phyloP scores from a whole-genome alignment of 2,329 filamentous ascomycete genomes.

The Arthroderma sp. region DNA sequence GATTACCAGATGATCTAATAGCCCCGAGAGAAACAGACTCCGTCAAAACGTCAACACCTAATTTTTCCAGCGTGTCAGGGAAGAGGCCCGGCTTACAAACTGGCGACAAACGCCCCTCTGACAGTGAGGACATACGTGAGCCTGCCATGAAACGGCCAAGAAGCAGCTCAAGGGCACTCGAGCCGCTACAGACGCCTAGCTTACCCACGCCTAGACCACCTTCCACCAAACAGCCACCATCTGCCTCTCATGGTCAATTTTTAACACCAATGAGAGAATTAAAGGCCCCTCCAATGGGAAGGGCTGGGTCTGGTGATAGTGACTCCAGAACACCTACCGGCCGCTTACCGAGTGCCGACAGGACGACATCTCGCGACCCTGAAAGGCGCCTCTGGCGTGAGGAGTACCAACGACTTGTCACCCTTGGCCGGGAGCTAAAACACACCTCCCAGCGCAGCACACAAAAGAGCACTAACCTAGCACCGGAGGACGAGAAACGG shows the following conservation, averaged over 20 bases:
- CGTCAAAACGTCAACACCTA: conserved; percentile 8
- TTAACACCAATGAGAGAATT: conserved; percentile 32
- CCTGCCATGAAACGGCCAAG: conserved; percentile 24
- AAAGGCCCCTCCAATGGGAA: conserved; percentile 25
- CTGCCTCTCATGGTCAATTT: conserved; percentile 17
- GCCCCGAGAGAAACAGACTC: conserved; percentile 10
- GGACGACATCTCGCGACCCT: conserved; percentile 16
- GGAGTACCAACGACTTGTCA: conserved; percentile 29
- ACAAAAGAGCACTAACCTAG: conserved; percentile 12
- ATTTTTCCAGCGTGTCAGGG: conserved; percentile 10
- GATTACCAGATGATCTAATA: conserved; percentile 11
- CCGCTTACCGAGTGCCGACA: conserved; percentile 16
- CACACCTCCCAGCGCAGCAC: conserved; percentile 29
- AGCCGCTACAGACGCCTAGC: conserved; percentile 24
- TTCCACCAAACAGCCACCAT: conserved; percentile 17
- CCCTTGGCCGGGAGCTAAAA: conserved; percentile 34
- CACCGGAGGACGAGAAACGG: conserved; percentile 21
- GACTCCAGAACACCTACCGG: conserved; percentile 29
- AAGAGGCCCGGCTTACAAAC: conserved; percentile 9
- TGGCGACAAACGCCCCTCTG: conserved; percentile 16
- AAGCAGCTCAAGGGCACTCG: conserved; percentile 14
- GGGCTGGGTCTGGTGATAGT: conserved; percentile 26
- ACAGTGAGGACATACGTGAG: conserved; percentile 16
- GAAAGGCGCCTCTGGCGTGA: conserved; percentile 31
- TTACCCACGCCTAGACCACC: conserved; percentile 22